Percentiles rank a stretch among this genome's conserved stretches.
Evolutionary conservation across 2,329 filamentous ascomycete genomes (phyloP).

Genomic region (Bipolaris sorokiniana): DNA sequence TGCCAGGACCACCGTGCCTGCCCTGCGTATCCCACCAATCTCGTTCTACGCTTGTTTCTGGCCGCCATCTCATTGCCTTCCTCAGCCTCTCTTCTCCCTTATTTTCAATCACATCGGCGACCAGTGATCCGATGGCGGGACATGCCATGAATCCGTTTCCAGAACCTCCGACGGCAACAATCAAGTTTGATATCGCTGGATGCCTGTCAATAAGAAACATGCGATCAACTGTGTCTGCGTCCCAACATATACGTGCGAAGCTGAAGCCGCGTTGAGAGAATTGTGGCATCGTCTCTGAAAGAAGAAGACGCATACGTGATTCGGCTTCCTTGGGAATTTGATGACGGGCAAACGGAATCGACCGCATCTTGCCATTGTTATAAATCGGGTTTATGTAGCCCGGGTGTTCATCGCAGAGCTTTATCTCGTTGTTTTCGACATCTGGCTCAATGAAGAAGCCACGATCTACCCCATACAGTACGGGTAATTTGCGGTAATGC

Average conservation of each 20-base stretch:
- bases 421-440: conserved; percentile 53
- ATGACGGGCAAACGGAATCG: conserved; percentile 51
- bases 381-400: conserved; percentile 60
- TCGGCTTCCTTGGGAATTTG: conserved; percentile 58
- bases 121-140: conserved; percentile 58
- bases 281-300: conserved; percentile 61
- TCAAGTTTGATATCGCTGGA: conserved; percentile 52
- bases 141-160: conserved; percentile 63
- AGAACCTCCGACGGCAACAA: conserved; percentile 59
- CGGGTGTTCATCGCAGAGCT: conserved; percentile 63
- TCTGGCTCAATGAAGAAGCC: conserved; percentile 60
- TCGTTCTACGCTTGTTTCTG: conserved; percentile 55
- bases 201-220: conserved; percentile 61
- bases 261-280: conserved; percentile 56
- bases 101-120: conserved; percentile 54
- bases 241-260: conserved; percentile 63
- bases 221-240: conserved; percentile 62
- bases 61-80: conserved; percentile 58
- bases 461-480: conserved; percentile 57
- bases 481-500: conserved; percentile 56
- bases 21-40: conserved; percentile 58
- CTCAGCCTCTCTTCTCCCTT: conserved; percentile 52
- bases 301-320: conserved; percentile 54
- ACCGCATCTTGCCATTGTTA: conserved; percentile 34
- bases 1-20: conserved; percentile 56